Conservation (phyloP, 2,329 filamentous ascomycete species). For the Verticillium albo-atrum region DNA sequence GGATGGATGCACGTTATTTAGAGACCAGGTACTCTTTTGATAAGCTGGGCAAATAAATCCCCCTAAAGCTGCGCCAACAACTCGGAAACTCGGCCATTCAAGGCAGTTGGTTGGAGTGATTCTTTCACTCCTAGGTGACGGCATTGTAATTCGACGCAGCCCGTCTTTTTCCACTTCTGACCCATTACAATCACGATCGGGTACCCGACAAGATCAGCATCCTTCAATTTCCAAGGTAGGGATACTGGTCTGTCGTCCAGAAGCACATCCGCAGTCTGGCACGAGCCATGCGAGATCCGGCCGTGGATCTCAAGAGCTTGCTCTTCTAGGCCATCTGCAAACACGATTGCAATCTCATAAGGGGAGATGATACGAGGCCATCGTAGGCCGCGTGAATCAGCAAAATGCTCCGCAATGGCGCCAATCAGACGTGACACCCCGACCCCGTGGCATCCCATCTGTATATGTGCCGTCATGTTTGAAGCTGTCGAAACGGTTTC, state of each 20-base stretch:
- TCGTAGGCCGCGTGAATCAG: constrained; percentile 70
- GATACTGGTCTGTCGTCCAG: constrained; percentile 68
- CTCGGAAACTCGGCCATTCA: constrained; percentile 30
- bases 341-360: constrained; percentile 69
- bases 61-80: constrained; percentile 48
- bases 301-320: constrained; percentile 62
- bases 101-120: neutral
- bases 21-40: too few relatives aligned
- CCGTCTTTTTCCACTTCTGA: constrained; percentile 56
- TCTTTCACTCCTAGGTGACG: constrained; percentile 51
- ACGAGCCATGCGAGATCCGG: constrained; percentile 30
- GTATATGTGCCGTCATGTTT: constrained; percentile 46
- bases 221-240: constrained; percentile 81
- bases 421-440: constrained; percentile 88
- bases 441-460: constrained; percentile 97
- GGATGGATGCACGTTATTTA: too few relatives aligned
- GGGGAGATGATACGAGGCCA: constrained; percentile 89
- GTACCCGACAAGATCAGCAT: constrained; percentile 87
- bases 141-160: constrained; percentile 74
- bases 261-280: constrained; percentile 51
- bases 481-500: neutral
- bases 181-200: constrained; percentile 80
- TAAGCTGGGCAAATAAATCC: neutral
- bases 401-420: constrained; percentile 72
- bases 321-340: constrained; percentile 37